Base-by-base conservation (phyloP, 176 grass and related monocot genomes). In the Eremochloa ophiuroides region DNA sequence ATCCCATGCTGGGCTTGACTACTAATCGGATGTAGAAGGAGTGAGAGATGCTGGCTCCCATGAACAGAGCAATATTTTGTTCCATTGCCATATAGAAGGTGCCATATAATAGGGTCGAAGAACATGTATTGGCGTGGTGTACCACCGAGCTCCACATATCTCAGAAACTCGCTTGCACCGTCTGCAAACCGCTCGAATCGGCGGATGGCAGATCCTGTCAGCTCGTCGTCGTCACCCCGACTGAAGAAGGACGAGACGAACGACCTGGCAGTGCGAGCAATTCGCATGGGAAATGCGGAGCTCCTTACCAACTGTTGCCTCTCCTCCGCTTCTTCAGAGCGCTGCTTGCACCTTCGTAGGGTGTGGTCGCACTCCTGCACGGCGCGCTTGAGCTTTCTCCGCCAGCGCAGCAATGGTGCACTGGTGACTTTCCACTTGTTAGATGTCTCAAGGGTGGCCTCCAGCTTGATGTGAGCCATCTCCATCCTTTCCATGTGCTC, bases 401-500 rank as follows among this genome's bases (percentile, higher is more conserved):
- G 30, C 62, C 77, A 80, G 5, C 20, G 77, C 14, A 80, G 62
- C 31, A 80, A 8, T 3, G 62, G 15, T 1, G 0, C 8, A 0
- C 33, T 34, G 22, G 29, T 53, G 31, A 67, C 6, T 1, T 38
- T 34, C 77, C 77, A 80, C 13, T 17, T 80, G 13, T 68, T 13
- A 1, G 62, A 80, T 2, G 22, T 66, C 13, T 80, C 62, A 0
- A 80, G 62, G 6, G 7, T 13, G 7, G 44, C 77, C 44, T 80
- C 62, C 2, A 80, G 29, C 77, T 66, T 80, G 63, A 80, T 68
- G 30, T 67, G 77, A 1, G 63, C 77, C 62, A 53, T 73, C 69
- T 74, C 69, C 67, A 82, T 11, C 23, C 79, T 82, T 6, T 72
- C 79, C 17, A 82, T 16, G 17, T 47, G 27, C 23, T 46, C 53